A percentile compares a stretch with the other conserved stretches of the same genome.
phyloP scores from a whole-genome alignment of 1,139 yeast genomes.

The Debaryomyces sp. region DNA sequence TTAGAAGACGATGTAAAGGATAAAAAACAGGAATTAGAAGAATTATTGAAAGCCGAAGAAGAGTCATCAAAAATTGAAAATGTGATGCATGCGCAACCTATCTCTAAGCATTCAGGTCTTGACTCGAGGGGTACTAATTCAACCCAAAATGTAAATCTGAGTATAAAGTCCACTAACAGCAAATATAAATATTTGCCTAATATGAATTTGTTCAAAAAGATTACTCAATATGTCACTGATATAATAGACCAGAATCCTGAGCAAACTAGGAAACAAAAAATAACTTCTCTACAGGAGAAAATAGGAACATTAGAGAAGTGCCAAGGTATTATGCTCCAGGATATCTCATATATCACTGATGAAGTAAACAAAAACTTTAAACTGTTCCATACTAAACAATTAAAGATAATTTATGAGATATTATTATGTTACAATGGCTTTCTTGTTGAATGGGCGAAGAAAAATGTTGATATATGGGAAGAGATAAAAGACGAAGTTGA shows the following conservation, averaged over 20 bases:
- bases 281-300: constrained; percentile 53
- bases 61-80: constrained; percentile 42
- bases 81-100: constrained; percentile 30
- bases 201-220: constrained; percentile 47
- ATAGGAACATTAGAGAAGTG: constrained; percentile 59
- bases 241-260: constrained; percentile 75
- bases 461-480: constrained; percentile 74
- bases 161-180: background rate
- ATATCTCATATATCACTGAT: constrained; percentile 55
- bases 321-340: constrained; percentile 57
- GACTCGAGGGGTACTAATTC: constrained; percentile 25
- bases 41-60: constrained; percentile 41
- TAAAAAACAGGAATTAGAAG: constrained; percentile 45
- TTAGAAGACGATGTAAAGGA: constrained; percentile 57
- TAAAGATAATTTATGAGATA: constrained; percentile 44
- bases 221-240: constrained; percentile 66
- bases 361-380: constrained; percentile 52
- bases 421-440: constrained; percentile 57
- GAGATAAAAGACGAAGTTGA: constrained; percentile 55
- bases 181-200: constrained; percentile 30
- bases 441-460: constrained; percentile 69
- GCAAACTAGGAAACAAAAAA: constrained; percentile 59
- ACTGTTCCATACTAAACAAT: constrained; percentile 53
- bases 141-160: background rate
- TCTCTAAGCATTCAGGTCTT: constrained; percentile 31